Base-by-base conservation (phyloP, 441 rosid genomes). In the Metrosideros polymorpha region DNA sequence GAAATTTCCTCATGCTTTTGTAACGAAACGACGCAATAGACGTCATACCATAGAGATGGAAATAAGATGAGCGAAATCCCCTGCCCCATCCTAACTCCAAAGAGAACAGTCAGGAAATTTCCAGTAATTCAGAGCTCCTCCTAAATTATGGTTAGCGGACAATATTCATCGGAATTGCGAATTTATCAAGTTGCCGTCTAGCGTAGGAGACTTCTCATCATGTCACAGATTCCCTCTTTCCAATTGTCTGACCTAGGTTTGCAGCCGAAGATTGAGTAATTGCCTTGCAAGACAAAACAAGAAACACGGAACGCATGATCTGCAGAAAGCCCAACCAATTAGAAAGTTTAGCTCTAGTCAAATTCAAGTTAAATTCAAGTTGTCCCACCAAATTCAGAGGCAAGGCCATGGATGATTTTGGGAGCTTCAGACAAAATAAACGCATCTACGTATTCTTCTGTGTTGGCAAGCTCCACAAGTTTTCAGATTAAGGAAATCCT, bases 391-490 rank as follows among this genome's bases (percentile, higher is more conserved):
- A 75, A 75, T 42, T 75, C 49, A 75, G 45, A 42, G 24, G 42
- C 49, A 14, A 53, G 57, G 18, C 18, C 84, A 82, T 49, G 42
- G 43, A 82, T 82, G 43, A 82, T 50, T 82, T 75, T 24, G 7
- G 82, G 49, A 12, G 82, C 42, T 75, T 39, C 43, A 17, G 27
- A 82, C 98, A 61, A 94, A 94, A 94, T 91, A 94, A 89, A 84
- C 96, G 98, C 27, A 97, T 98, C 55, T 97, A 97, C 91, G 89
- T 88, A 96, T 79, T 97, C 99, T 89, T 96, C 98, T 2, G 99
- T 91, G 90, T 96, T 97, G 55, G 97, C 98, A 17, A 96, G 92
- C 99, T 96, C 91, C 91, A 90, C 18, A 89, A n/a, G 82, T 75
- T 12, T 49, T 47, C 42, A 27, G 57, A 24, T 27, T n/a, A 29